phyloP scores from a whole-genome alignment of 208 protist species.

The Acanthamoeba culbertsoni region DNA sequence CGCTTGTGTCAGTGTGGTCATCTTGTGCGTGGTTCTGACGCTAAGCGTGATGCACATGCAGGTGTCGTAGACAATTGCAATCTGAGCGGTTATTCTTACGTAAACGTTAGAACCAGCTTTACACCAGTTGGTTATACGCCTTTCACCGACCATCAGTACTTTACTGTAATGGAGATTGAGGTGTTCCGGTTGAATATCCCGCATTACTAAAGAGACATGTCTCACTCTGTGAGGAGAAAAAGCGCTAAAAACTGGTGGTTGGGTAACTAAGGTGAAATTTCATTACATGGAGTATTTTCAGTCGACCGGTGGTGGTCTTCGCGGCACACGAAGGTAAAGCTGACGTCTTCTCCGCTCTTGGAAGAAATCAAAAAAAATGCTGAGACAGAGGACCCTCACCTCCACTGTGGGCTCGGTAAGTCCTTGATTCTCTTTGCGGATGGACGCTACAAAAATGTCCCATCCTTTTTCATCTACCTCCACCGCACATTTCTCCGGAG shows the following conservation, averaged over 20 bases:
- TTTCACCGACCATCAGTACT: conserved; percentile 30
- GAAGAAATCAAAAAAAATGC: not conserved
- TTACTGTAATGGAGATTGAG: conserved; percentile 16
- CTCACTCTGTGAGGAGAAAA: not conserved
- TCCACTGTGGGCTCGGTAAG: not conserved
- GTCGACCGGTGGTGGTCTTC: no score
- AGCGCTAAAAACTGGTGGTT: not conserved
- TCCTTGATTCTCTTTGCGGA: not conserved
- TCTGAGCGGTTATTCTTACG: not conserved
- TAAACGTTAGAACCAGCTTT: conserved; percentile 13
- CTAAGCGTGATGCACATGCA: not conserved
- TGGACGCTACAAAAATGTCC: not conserved
- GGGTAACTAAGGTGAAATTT: not conserved
- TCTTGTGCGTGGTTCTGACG: not conserved
- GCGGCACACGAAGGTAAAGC: no score
- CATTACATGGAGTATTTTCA: not conserved
- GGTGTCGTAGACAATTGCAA: conserved; percentile 33
- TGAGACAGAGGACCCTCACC: conserved; percentile 33
- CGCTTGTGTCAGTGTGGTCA: not conserved
- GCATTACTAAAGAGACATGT: not conserved
- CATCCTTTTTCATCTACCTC: not conserved
- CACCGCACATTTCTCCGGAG: not conserved
- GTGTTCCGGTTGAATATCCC: not conserved
- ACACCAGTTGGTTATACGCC: not conserved
- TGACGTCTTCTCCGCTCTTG: not conserved